Conservation (phyloP, 148 eudicot species). For the Simmondsia chinensis region DNA sequence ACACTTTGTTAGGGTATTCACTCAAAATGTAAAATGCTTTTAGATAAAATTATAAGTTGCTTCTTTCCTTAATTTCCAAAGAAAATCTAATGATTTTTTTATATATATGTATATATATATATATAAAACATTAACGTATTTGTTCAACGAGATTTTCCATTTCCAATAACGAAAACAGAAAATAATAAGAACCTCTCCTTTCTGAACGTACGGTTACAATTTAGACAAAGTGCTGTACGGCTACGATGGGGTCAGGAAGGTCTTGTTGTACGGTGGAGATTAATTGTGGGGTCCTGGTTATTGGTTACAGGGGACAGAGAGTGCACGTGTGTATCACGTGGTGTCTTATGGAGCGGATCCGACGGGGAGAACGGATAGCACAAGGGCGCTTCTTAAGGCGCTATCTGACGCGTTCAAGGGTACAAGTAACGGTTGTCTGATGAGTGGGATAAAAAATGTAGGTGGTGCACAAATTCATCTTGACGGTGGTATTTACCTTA, state of each 20-base stretch:
- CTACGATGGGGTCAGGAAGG: neutral
- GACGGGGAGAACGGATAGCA: constrained; percentile 61
- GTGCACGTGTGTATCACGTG: constrained; percentile 43
- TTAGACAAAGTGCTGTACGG: neutral
- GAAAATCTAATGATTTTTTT: too few species aligned
- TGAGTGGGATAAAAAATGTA: constrained; percentile 45
- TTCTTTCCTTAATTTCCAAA: too few species aligned
- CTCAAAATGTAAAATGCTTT: too few species aligned
- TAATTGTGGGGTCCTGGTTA: neutral
- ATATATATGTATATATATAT: too few species aligned
- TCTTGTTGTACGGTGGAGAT: neutral
- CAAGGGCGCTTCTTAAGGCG: constrained; percentile 40
- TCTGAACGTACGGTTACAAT: neutral
- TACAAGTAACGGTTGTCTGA: constrained; percentile 24
- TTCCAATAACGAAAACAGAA: too few species aligned
- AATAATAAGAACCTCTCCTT: too few species aligned
- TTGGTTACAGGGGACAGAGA: constrained; percentile 4
- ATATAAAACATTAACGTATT: too few species aligned
- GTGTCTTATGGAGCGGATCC: constrained; percentile 85
- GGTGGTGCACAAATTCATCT: constrained; percentile 65
- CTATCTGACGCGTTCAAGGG: constrained; percentile 45
- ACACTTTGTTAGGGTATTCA: too few species aligned
- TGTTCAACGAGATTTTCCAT: too few species aligned
- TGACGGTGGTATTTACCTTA: constrained; percentile 68
- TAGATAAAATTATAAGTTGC: too few species aligned